Evolutionary conservation across 345 rosid species (phyloP).

Genomic region (Lagerstroemia speciosa): DNA sequence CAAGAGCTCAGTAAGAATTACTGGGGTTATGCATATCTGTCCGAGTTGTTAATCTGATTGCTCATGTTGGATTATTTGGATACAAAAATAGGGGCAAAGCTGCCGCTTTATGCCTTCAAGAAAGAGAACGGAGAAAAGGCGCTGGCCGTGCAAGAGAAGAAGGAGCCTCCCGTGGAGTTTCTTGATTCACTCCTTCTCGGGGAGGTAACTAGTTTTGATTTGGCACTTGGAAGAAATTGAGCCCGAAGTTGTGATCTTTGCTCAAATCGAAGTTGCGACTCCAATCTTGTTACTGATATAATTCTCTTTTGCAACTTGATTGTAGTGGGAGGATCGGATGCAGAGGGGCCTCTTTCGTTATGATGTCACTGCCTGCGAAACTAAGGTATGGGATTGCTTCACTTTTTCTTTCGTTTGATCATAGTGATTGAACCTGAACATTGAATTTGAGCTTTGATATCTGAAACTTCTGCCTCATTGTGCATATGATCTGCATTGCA

Average conservation of each 20-base stretch:
- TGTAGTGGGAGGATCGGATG: constrained; percentile 94
- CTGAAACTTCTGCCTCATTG: too few species aligned
- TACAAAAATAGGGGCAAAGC: constrained; percentile 43
- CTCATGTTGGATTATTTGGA: background rate
- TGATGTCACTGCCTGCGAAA: constrained; percentile 87
- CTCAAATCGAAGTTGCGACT: background rate
- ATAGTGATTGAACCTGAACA: background rate
- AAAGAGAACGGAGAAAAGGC: constrained; percentile 22
- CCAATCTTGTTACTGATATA: background rate
- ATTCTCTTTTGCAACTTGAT: constrained; percentile 11
- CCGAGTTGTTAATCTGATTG: too few species aligned
- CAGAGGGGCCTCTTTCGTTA: constrained; percentile 91
- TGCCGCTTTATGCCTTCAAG: constrained; percentile 71
- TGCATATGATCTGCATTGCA: too few species aligned
- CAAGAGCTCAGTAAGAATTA: background rate
- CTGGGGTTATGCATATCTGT: background rate
- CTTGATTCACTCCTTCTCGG: constrained; percentile 76
- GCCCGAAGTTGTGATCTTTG: background rate
- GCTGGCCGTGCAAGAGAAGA: constrained; percentile 16
- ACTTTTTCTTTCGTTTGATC: too few species aligned
- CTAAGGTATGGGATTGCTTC: constrained; percentile 51
- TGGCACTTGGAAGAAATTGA: background rate
- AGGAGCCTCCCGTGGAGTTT: constrained; percentile 49
- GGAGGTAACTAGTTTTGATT: constrained; percentile 41
- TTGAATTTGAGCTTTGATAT: too few species aligned